These are phyloP conservation scores for Helichrysum umbraculigerum DNA, from an alignment of 129 eudicot genomes.

Conservation along the genomic window DNA sequence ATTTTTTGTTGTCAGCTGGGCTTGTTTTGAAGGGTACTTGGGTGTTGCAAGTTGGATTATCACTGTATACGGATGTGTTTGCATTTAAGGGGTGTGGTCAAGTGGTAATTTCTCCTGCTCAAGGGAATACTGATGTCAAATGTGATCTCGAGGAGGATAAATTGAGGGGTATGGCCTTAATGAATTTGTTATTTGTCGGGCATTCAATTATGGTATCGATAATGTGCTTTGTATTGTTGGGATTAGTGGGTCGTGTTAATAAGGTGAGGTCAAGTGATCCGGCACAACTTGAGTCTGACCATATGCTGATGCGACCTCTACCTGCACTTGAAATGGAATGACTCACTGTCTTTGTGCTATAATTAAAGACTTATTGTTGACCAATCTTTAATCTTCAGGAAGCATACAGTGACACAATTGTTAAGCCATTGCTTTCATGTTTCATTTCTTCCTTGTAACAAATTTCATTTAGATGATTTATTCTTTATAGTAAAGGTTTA, in stretches of 20 bases:
- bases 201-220: constrained; percentile 51
- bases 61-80: constrained; percentile 60
- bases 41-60: constrained; percentile 77
- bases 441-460: constrained; percentile 19
- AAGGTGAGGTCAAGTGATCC: constrained; percentile 53
- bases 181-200: constrained; percentile 63
- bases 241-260: constrained; percentile 36
- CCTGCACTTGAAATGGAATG: constrained; percentile 69
- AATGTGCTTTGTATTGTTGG: constrained; percentile 46
- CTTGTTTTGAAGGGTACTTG: constrained; percentile 77
- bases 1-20: constrained; percentile 56
- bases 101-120: constrained; percentile 22
- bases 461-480: constrained; percentile 20
- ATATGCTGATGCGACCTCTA: constrained; percentile 46
- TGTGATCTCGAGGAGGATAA: constrained; percentile 77
- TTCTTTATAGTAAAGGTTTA: constrained; percentile 13
- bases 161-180: constrained; percentile 66
- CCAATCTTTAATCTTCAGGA: too few species aligned
- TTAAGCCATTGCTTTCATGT: constrained; percentile 5
- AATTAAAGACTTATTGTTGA: background rate
- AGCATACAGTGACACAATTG: background rate
- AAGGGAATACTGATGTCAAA: constrained; percentile 52
- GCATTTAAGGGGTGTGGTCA: constrained; percentile 62
- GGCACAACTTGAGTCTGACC: constrained; percentile 52
- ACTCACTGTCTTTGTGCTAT: background rate